A percentile compares a stretch with the other conserved stretches of the same genome.
Conservation (phyloP, 2,329 filamentous ascomycete genomes). For the Ophiocordyceps camponoti-leonardi region DNA sequence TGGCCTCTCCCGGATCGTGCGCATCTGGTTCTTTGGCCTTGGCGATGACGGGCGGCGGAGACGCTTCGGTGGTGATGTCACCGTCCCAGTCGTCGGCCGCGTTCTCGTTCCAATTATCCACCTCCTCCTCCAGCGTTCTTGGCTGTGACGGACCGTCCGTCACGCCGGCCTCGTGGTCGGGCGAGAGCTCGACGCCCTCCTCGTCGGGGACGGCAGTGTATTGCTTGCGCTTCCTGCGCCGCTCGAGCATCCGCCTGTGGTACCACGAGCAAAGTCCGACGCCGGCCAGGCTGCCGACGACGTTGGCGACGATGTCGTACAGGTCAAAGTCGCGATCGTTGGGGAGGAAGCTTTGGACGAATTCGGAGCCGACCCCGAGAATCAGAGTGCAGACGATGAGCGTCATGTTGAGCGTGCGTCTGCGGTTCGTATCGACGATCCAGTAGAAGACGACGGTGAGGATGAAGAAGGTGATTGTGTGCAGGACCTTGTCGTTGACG, state of each 20-base stretch:
- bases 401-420: slow-evolving; percentile 71
- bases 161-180: slow-evolving; percentile 52
- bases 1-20: slow-evolving; percentile 12
- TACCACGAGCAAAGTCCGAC: slow-evolving; percentile 75
- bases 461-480: slow-evolving; percentile 76
- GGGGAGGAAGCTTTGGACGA: slow-evolving; percentile 58
- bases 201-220: slow-evolving; percentile 55
- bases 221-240: slow-evolving; percentile 55
- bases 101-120: slow-evolving; percentile 93
- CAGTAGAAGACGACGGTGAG: slow-evolving; percentile 88
- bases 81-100: slow-evolving; percentile 40
- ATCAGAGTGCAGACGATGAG: slow-evolving; percentile 59
- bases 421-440: slow-evolving; percentile 80
- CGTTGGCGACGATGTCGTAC: slow-evolving; percentile 76
- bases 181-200: slow-evolving; percentile 57
- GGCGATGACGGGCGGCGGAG: slow-evolving; percentile 1
- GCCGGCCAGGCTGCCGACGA: slow-evolving; percentile 57
- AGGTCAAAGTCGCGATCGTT: slow-evolving; percentile 58
- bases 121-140: slow-evolving; percentile 52
- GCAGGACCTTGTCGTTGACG: slow-evolving; percentile 81
- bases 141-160: slow-evolving; percentile 17
- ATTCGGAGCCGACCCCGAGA: slow-evolving; percentile 57
- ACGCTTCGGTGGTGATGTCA: slow-evolving; percentile 19
- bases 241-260: slow-evolving; percentile 86
- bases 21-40: slow-evolving; percentile 8